phyloP scores from a whole-genome alignment of 2,329 filamentous ascomycete genomes.

The Calonectria multiphialidica region DNA sequence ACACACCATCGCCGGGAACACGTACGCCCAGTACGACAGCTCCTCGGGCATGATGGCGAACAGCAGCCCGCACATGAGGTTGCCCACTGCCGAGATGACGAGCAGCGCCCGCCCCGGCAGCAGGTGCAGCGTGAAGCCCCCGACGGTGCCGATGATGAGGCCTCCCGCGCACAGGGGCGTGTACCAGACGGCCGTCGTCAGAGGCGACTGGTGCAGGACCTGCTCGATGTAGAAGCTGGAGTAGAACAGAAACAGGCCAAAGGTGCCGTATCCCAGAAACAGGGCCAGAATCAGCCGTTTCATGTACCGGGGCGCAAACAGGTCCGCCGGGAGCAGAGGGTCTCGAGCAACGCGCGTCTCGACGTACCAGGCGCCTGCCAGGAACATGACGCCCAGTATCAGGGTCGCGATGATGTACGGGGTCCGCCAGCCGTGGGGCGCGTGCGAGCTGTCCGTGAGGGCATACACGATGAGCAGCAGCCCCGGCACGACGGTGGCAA shows the following conservation, averaged over 20 bases:
- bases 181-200: slow-evolving; percentile 71
- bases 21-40: slow-evolving; percentile 72
- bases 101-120: slow-evolving; percentile 66
- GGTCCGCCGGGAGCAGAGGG: slow-evolving; percentile 72
- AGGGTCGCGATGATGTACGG: slow-evolving; percentile 75
- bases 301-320: slow-evolving; percentile 71
- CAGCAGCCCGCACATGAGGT: slow-evolving; percentile 62
- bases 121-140: slow-evolving; percentile 68
- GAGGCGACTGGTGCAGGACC: slow-evolving; percentile 62
- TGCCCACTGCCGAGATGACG: slow-evolving; percentile 63
- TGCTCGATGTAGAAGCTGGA: slow-evolving; percentile 72
- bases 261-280: slow-evolving; percentile 63
- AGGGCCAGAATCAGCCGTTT: slow-evolving; percentile 66
- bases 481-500: slow-evolving; percentile 65
- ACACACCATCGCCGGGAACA: slow-evolving; percentile 71
- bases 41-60: slow-evolving; percentile 67
- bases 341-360: slow-evolving; percentile 71
- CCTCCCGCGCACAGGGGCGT: slow-evolving; percentile 70
- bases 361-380: slow-evolving; percentile 69
- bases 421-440: slow-evolving; percentile 71
- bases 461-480: slow-evolving; percentile 75
- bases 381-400: slow-evolving; percentile 64
- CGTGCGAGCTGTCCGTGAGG: slow-evolving; percentile 75
- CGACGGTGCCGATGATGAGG: slow-evolving; percentile 64
- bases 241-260: slow-evolving; percentile 74